A percentile compares a stretch with the other conserved stretches of the same genome.
phyloP scores from a whole-genome alignment of 78 protist species.

The Guillardia theta region DNA sequence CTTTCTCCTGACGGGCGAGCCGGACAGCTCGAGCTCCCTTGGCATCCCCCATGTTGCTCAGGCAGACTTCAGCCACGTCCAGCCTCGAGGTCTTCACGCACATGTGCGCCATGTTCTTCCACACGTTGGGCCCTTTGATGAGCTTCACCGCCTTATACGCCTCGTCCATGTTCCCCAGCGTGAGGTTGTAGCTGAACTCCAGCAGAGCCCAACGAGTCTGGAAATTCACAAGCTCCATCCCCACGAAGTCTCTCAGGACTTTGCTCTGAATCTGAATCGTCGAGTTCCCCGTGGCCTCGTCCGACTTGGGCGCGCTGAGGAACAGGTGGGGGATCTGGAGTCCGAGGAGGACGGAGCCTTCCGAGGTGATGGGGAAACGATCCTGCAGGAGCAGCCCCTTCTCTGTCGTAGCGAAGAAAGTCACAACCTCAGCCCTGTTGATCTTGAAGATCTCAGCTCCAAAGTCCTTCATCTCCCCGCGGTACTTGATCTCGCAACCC shows the following conservation, averaged over 20 bases:
- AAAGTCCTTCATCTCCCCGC: too few species aligned
- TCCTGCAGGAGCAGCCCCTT: background rate
- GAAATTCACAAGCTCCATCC: conserved; percentile 56
- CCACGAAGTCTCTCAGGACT: conserved; percentile 72
- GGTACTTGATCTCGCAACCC: background rate
- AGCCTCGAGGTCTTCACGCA: conserved; percentile 60
- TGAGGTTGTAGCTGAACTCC: conserved; percentile 64
- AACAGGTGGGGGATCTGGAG: too few species aligned
- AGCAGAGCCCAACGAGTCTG: conserved; percentile 57
- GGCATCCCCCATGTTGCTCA: conserved; percentile 71
- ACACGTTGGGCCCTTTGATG: conserved; percentile 57
- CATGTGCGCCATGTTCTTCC: conserved; percentile 79
- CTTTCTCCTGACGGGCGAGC: conserved; percentile 24
- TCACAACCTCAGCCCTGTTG: background rate
- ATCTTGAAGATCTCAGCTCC: too few species aligned
- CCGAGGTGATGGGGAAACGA: background rate
- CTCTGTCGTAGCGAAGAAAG: background rate
- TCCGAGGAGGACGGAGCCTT: too few species aligned
- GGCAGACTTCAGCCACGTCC: conserved; percentile 80
- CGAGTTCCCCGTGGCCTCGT: too few species aligned
- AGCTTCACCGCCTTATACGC: conserved; percentile 71
- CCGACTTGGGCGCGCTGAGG: too few species aligned
- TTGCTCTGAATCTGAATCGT: background rate
- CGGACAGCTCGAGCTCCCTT: conserved; percentile 37
- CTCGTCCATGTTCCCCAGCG: conserved; percentile 84